Evolutionary conservation across 2,329 filamentous ascomycete genomes (phyloP).

Genomic region (Hypomyces rosellus): DNA sequence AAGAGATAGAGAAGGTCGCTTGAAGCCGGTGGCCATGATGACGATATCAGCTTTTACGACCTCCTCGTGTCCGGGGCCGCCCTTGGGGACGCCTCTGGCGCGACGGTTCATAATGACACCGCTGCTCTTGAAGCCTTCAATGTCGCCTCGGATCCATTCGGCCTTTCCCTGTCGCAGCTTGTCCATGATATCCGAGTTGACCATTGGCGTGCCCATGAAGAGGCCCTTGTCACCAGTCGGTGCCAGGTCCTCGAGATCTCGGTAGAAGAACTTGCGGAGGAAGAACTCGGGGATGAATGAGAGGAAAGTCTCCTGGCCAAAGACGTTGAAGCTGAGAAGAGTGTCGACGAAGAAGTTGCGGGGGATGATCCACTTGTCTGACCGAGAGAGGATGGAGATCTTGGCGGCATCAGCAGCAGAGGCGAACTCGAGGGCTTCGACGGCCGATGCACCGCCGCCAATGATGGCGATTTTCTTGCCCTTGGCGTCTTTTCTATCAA

Average conservation of each 20-base stretch:
- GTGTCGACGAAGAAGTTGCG: constrained; percentile 69
- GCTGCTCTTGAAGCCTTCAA: constrained; percentile 58
- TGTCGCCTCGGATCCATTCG: constrained; percentile 77
- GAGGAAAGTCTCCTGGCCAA: constrained; percentile 68
- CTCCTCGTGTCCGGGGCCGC: constrained; percentile 64
- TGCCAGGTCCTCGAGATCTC: constrained; percentile 68
- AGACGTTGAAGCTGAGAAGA: constrained; percentile 69
- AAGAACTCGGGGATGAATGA: constrained; percentile 74
- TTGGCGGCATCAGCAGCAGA: constrained; percentile 59
- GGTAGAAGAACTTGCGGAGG: constrained; percentile 73
- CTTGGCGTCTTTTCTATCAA: constrained; percentile 54
- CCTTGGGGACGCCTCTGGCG: constrained; percentile 64
- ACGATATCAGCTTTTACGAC: constrained; percentile 67
- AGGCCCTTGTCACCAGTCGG: constrained; percentile 62
- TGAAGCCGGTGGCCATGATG: constrained; percentile 78
- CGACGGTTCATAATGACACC: constrained; percentile 65
- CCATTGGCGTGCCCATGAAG: constrained; percentile 83
- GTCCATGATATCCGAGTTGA: constrained; percentile 74
- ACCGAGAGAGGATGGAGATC: constrained; percentile 66
- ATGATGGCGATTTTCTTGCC: constrained; percentile 72
- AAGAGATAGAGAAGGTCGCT: constrained; percentile 66
- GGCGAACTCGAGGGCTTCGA: constrained; percentile 78
- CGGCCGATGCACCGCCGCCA: constrained; percentile 72
- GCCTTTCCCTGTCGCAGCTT: constrained; percentile 66
- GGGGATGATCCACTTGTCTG: constrained; percentile 84